These are phyloP conservation scores for Triticum aestivum DNA, from an alignment of 176 grass and related monocot genomes.

Conservation along the genomic window DNA sequence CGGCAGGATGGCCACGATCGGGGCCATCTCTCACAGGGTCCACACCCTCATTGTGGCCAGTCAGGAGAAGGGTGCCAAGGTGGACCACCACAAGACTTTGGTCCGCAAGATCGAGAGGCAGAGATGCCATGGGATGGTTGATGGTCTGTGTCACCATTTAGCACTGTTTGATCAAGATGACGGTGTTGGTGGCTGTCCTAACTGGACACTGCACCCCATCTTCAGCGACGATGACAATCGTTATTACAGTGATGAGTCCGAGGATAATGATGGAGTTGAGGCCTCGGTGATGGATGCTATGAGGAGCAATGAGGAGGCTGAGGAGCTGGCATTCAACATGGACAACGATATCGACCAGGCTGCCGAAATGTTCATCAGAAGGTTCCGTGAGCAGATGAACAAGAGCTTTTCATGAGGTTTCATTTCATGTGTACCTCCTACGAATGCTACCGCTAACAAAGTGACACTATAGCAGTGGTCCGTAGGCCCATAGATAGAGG, in stretches of 20 bases:
- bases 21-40: conserved; percentile 52
- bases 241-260: neutral
- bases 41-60: conserved; percentile 42
- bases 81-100: conserved; percentile 11
- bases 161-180: neutral
- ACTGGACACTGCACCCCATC: neutral
- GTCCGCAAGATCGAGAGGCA: neutral
- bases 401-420: neutral
- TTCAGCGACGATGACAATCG: neutral
- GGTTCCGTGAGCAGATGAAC: conserved; percentile 62
- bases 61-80: neutral
- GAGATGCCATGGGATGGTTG: neutral
- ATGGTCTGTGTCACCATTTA: neutral
- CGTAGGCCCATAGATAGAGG: neutral
- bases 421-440: neutral
- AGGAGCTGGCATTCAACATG: conserved; percentile 57
- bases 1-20: conserved; percentile 39
- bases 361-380: conserved; percentile 72
- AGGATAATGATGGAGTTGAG: neutral
- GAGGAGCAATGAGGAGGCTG: conserved; percentile 46
- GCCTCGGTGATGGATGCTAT: conserved; percentile 64
- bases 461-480: neutral
- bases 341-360: conserved; percentile 72
- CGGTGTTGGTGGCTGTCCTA: neutral
- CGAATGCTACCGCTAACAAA: neutral